Base-by-base conservation (phyloP, 2,329 filamentous ascomycete species). In the Macrophomina phaseolina region DNA sequence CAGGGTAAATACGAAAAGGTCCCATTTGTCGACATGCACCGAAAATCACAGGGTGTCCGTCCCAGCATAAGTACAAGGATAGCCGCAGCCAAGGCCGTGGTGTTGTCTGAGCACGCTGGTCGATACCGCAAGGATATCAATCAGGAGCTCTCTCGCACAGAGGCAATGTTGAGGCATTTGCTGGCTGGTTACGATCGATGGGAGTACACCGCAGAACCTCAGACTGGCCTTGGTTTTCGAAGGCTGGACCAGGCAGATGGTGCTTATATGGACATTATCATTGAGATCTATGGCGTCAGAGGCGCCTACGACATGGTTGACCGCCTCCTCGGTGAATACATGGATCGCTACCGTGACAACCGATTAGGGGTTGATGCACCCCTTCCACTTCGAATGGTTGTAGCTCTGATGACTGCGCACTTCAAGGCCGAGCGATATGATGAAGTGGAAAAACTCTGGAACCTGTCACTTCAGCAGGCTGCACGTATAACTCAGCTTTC, bases 371-470 rank as follows among this genome's bases (percentile, higher is more conserved):
- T 40, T 5, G 60, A 69, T 18, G 74, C 79, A 9, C 68, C 76
- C 1, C 78, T 86, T 16, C 86, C 89, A 0, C 77, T 87, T 2
- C 76, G 80, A 16, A 78, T 94, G 65, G 78, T 91, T 28, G 83
- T 84, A 60, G 84, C 89, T 8, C 78, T 94, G 67, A 94, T 97
- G 90, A 80, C 84, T 28, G 84, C 87, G 0, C 85, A 91, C 73
- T 80, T 87, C 51, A 80, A 83, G 62, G 85, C 89, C 18, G 78
- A 82, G 46, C 83, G 89, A 28, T 85, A 87, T 70, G 80, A 85
- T 5, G 83, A 86, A 62, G 88, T 94, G 23, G 84, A 87, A 69
- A 77, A 84, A 53, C 88, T 87, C 61, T 97, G 93, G 92, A 71
- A 85, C 1, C 76, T 89, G 32, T 84, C 88, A 2, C 45, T 71